Conservation (phyloP, 169 alveolate species). For the Neospora caninum region DNA sequence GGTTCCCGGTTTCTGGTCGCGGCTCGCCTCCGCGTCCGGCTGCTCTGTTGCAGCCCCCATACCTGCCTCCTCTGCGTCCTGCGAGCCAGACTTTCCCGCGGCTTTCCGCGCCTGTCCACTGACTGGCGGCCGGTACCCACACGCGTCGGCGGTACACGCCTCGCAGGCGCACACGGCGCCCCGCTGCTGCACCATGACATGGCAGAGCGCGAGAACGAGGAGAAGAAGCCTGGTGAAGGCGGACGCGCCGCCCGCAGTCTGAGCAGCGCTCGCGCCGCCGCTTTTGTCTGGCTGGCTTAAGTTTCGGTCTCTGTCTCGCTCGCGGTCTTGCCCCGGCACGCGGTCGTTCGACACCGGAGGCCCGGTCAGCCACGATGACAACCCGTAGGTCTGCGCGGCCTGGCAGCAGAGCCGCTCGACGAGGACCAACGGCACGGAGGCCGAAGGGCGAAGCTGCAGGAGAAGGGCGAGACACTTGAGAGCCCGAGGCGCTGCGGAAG, state of each 20-base stretch:
- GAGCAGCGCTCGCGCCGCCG: slow-evolving; percentile 45
- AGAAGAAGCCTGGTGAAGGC: slow-evolving; percentile 53
- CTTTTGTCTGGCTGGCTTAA: neutral
- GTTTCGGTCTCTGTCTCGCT: slow-evolving; percentile 36
- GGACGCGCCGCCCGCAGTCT: slow-evolving; percentile 45
- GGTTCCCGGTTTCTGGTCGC: neutral
- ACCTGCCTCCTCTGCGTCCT: neutral
- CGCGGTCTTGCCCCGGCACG: slow-evolving; percentile 4
- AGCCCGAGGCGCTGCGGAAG: slow-evolving; percentile 1
- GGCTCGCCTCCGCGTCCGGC: neutral
- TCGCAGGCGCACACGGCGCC: slow-evolving; percentile 59
- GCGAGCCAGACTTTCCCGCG: too few relatives aligned
- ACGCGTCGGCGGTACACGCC: neutral
- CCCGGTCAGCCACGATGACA: neutral
- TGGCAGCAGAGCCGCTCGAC: slow-evolving; percentile 58
- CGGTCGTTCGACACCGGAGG: slow-evolving; percentile 3
- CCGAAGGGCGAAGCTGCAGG: slow-evolving; percentile 49
- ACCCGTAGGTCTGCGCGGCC: slow-evolving; percentile 42
- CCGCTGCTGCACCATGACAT: slow-evolving; percentile 48
- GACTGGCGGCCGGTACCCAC: too few relatives aligned
- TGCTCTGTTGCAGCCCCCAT: neutral
- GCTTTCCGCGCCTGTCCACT: too few relatives aligned
- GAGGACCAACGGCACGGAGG: slow-evolving; percentile 54
- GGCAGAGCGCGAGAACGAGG: slow-evolving; percentile 40
- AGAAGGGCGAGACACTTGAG: slow-evolving; percentile 53